Conservation (phyloP, 1,284 basidiomycete genomes). For the Paramarasmius palmivorus region DNA sequence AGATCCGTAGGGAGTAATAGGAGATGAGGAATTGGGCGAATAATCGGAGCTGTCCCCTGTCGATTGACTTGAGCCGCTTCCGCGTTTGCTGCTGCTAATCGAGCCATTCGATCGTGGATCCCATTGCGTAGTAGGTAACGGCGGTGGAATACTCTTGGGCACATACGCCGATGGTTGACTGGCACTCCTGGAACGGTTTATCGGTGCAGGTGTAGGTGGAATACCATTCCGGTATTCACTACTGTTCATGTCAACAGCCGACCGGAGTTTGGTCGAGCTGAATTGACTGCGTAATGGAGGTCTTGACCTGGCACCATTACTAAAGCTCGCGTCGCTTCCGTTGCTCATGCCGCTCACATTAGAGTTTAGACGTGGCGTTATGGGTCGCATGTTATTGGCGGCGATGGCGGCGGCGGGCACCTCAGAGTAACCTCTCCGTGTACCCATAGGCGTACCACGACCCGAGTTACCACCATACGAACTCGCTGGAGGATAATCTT, state of each 20-base stretch:
- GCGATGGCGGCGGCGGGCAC: slow-evolving; percentile 68
- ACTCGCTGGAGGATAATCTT: slow-evolving; percentile 62
- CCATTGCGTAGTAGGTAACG: slow-evolving; percentile 60
- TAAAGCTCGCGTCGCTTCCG: slow-evolving; percentile 55
- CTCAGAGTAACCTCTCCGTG: slow-evolving; percentile 53
- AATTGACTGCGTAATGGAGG: slow-evolving; percentile 68
- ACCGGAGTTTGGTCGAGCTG: slow-evolving; percentile 63
- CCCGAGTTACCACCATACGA: slow-evolving; percentile 53
- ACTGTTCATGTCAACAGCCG: slow-evolving; percentile 43
- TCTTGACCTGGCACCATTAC: slow-evolving; percentile 42
- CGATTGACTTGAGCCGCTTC: slow-evolving; percentile 79
- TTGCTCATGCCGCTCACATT: slow-evolving; percentile 42
- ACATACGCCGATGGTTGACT: slow-evolving; percentile 75
- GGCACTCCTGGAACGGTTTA: slow-evolving; percentile 66
- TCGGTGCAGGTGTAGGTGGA: slow-evolving; percentile 28
- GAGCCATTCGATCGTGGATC: slow-evolving; percentile 48
- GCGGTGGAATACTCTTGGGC: slow-evolving; percentile 51
- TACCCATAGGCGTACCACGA: slow-evolving; percentile 66
- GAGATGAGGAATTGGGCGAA: slow-evolving; percentile 78
- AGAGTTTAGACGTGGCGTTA: slow-evolving; percentile 50
- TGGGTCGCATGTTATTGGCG: slow-evolving; percentile 35
- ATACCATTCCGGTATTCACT: slow-evolving; percentile 21
- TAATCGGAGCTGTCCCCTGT: slow-evolving; percentile 78
- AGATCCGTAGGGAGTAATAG: slow-evolving; percentile 83
- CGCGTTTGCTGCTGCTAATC: slow-evolving; percentile 61